Evolutionary conservation across 257 asterid genomes (phyloP), one percentile per base, ranked within the genome.

Genomic region (Capsicum chinense): DNA sequence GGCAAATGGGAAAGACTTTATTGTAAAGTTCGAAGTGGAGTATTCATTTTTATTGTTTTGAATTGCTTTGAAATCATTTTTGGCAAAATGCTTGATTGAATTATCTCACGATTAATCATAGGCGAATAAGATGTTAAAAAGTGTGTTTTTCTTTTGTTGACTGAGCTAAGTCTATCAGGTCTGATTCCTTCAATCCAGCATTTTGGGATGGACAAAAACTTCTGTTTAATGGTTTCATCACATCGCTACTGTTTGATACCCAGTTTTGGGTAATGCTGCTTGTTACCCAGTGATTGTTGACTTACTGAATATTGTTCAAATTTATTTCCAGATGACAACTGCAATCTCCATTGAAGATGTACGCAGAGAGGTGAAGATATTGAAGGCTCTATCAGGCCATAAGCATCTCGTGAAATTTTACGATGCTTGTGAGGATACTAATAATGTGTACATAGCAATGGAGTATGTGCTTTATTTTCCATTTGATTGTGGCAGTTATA

Each of bases 331-430:
- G 99, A 94, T 95, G 99, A 92, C 96, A 21, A 95, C 99, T 39
- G 97, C 99, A 59, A 91, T 95, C 83, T 92, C 98, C 59, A 95
- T 95, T 58, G 99, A 95, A 91, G 99, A 95, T 87, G 98, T 95
- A 83, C 93, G 99, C 85, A 87, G 98, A 87, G 99, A 95, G 90
- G 99, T 95, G 88, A 95, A 92, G 89, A 94, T 95, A 82, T 91
- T 95, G 93, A 94, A 90, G 93, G 93, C 96, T 84, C 94, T 95
- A 74, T 91, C 99, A 44, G 98, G 99, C 69, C 98, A 95, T 89
- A 92, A 90, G 86, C 95, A 95, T 90, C 93, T 94, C 63, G 97
- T 94, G 88, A 90, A 92, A 87, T 95, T 88, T 92, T 88, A 93
- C 76, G 99, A 95, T 94, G 97, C 98, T 83, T 94, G 97, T 84